Percentiles rank a stretch among this genome's conserved stretches.
These are phyloP conservation scores for Cladosporium sp. DNA, from an alignment of 2,329 filamentous ascomycete genomes.

Conservation along the genomic window DNA sequence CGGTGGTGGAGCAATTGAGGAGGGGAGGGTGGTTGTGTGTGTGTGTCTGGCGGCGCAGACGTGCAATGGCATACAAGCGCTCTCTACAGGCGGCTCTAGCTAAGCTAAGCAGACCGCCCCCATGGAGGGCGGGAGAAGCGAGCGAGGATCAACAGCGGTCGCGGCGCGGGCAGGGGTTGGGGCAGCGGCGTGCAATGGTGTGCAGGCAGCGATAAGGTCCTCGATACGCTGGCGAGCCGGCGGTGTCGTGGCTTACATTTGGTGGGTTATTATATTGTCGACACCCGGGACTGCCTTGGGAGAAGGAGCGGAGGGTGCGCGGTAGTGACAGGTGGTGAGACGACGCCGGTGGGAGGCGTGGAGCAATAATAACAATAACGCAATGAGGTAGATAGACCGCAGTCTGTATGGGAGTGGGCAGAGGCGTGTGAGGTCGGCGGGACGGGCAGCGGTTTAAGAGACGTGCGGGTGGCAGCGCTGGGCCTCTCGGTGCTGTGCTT, in stretches of 20 bases:
- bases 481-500: too few species aligned
- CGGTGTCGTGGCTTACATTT: slow-evolving; percentile 9
- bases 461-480: too few species aligned
- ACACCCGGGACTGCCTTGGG: too few species aligned
- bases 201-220: neutral
- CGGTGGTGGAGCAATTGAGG: neutral
- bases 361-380: neutral
- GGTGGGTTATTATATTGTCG: neutral
- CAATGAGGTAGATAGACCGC: neutral
- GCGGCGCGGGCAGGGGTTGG: neutral
- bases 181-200: neutral
- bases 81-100: slow-evolving; percentile 53
- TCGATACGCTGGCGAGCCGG: neutral
- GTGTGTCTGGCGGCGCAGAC: neutral
- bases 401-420: neutral
- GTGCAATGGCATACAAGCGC: slow-evolving; percentile 46
- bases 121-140: neutral
- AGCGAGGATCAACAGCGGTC: neutral
- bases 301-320: too few species aligned
- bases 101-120: slow-evolving; percentile 47
- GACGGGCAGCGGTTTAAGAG: too few species aligned
- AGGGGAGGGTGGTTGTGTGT: neutral
- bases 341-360: neutral
- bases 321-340: too few species aligned
- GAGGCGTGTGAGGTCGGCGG: neutral